Evolutionary conservation across 2,329 filamentous ascomycete genomes (phyloP), one percentile per base, ranked within the genome.

Genomic region (Pseudocercospora cruenta): DNA sequence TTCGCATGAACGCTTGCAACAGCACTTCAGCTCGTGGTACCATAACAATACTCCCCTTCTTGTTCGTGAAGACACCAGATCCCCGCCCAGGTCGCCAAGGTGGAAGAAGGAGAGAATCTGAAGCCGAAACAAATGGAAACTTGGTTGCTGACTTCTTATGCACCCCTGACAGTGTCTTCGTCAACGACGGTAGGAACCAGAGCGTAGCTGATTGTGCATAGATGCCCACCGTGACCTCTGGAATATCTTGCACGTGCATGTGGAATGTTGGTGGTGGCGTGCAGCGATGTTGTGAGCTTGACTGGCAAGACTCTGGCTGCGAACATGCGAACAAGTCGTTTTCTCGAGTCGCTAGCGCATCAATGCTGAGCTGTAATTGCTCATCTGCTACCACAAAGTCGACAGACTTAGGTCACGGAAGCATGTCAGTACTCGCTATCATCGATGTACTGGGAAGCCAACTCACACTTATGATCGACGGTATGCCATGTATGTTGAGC

Each of bases 1-100:
- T 33, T 31, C 61, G 61, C 53, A 58, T 33, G 33, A 22, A 63
- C 19, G 53, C 53, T 45, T 63, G 36, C 39, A 63, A 47, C 31
- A 58, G 22, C 16, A 63, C 51, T 8, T 14, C 21, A 21, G 60
- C 28, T 39, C 22, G 49, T 19, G 60, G 51, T 12, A 63, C 60
- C 9, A 63, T 10, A 3, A 63, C 60, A 45, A 19, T 3, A 45
- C n/a, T 45, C 12, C 39, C 12, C 12, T 14, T 14, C 16, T 33
- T 33, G 22, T n/a, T 8, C 10, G 12, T 14, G 36, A 60, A 60
- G 21, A 47, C 22, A 28, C 33, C 58, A 60, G 36, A 60, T 10
- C 39, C 58, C 21, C 58, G 33, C 8, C 39, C 58, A 28, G 39
- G 39, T 61, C 58, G 39, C 14, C 4, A 33, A 53, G 58, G 58